phyloP scores from a whole-genome alignment of 2,329 filamentous ascomycete species.

The Colletotrichum costaricense region DNA sequence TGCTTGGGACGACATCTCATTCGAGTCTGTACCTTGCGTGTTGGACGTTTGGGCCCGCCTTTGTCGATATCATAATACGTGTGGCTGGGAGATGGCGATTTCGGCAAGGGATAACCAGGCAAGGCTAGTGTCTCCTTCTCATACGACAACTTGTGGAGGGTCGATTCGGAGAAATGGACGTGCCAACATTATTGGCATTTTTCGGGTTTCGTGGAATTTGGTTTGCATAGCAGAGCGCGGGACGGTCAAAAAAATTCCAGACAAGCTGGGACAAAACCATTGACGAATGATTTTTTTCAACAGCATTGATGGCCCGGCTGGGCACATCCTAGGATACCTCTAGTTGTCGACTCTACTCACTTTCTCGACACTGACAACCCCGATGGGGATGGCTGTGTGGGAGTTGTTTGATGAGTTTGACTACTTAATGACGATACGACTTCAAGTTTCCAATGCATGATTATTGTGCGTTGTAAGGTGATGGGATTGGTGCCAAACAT shows the following conservation, averaged over 20 bases:
- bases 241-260: constrained; percentile 24
- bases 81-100: neutral
- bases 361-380: neutral
- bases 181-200: constrained; percentile 2
- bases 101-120: neutral
- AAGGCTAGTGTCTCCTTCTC: constrained; percentile 5
- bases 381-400: neutral
- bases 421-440: constrained; percentile 16
- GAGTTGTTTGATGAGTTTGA: neutral
- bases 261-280: constrained; percentile 20
- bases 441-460: neutral
- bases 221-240: constrained; percentile 38
- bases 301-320: constrained; percentile 15
- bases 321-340: constrained; percentile 9
- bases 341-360: neutral
- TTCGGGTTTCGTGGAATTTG: constrained; percentile 29
- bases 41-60: neutral
- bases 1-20: neutral
- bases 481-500: neutral
- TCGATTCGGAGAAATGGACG: neutral
- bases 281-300: constrained; percentile 10
- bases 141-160: neutral
- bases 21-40: neutral
- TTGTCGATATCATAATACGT: neutral
- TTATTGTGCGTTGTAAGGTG: neutral